Evolutionary conservation across 2,329 filamentous ascomycete species (phyloP), one percentile per base, ranked within the genome.

Genomic region (Colletotrichum caudatum): DNA sequence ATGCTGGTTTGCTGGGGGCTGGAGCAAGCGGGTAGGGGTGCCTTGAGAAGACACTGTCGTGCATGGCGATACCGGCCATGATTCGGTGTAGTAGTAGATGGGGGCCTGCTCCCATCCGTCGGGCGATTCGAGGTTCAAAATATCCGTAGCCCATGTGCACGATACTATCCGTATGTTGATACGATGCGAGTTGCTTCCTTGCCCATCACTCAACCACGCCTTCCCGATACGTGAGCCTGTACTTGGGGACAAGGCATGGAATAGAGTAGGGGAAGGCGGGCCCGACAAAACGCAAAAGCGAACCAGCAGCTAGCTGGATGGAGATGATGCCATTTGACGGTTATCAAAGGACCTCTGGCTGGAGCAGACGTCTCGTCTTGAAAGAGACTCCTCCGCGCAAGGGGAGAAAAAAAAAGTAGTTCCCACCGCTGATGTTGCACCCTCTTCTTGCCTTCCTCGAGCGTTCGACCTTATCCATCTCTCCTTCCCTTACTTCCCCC

Each of bases 291-390:
- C 48, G 20, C 29, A 16, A 16, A 23, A 33, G 9, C 53, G 46
- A 70, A 48, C 54, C 54, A 60, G 54, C 53, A 41, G 35, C 62
- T 39, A 62, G 66, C 61, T 44, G 54, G 53, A 54, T 46, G 62
- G 66, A 69, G 51, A 65, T 69, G 66, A 46, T 69, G 67, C 53
- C 46, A 66, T 69, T 54, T 60, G 41, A 23, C n/a, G 60, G 50
- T 61, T 51, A 70, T 58, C 48, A 64, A 61, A 39, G 46, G 23
- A 33, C 33, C 46, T n/a, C 20, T 23, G 29, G 54, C 54, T 44
- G 56, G 54, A 39, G 33, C 37, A 26, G 39, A 23, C 29, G 29
- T 61, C 44, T 50, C 44, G 33, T 37, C 20, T 11, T n/a, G 18
- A 46, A 35, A 61, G 59, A 61, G 20, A 20, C 41, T 61, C 44